These are phyloP conservation scores for Populus nigra DNA, from an alignment of 345 rosid genomes.

Conservation along the genomic window DNA sequence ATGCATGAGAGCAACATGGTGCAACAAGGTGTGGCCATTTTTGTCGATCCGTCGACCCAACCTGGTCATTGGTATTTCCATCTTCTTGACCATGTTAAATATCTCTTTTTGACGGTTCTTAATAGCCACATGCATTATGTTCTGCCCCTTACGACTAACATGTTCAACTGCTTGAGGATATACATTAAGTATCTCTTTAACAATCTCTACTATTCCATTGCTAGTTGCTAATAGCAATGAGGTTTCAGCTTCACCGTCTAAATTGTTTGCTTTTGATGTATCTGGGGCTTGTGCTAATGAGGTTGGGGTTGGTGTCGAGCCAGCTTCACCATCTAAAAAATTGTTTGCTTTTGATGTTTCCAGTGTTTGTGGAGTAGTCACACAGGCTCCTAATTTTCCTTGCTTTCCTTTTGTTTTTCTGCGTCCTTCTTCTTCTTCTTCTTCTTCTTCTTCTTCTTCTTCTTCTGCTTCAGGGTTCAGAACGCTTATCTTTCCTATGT, in stretches of 20 bases:
- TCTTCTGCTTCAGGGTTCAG: not conserved
- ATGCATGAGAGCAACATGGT: constrained; percentile 9
- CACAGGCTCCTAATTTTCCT: too few species aligned
- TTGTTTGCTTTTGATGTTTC: too few species aligned
- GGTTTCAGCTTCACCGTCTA: not conserved
- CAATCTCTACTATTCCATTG: constrained; percentile 17
- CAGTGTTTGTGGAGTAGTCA: too few species aligned
- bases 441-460: too few species aligned
- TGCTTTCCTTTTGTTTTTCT: too few species aligned
- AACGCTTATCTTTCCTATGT: not conserved
- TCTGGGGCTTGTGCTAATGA: too few species aligned
- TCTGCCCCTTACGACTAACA: constrained; percentile 13
- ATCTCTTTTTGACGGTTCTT: constrained; percentile 20
- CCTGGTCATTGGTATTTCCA: constrained; percentile 9
- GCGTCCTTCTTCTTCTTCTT: not conserved
- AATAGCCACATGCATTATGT: constrained; percentile 26
- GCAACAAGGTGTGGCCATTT: constrained; percentile 25
- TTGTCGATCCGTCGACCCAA: constrained; percentile 16
- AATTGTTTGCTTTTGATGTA: too few species aligned
- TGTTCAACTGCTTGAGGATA: constrained; percentile 24
- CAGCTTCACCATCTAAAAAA: too few species aligned
- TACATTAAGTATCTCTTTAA: not conserved
- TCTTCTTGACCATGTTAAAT: constrained; percentile 1
- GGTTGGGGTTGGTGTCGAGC: too few species aligned
- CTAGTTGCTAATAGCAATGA: constrained; percentile 21